phyloP scores from a whole-genome alignment of 208 protist species.

The Porcisia hertigi region DNA sequence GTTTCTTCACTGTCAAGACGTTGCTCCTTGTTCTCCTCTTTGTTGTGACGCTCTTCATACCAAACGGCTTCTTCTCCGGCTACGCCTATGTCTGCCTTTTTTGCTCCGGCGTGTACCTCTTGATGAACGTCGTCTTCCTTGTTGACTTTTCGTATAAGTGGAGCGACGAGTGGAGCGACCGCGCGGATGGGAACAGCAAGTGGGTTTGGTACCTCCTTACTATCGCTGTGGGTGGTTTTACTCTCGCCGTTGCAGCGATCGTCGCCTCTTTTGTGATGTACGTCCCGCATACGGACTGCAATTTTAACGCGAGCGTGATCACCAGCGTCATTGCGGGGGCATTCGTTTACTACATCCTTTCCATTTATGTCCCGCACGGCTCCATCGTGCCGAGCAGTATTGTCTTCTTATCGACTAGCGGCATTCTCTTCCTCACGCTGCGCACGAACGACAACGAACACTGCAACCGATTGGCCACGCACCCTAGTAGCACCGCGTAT shows the following conservation, averaged over 20 bases:
- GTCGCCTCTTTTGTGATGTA: conserved; percentile 76
- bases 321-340: conserved; percentile 76
- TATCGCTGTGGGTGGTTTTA: conserved; percentile 50
- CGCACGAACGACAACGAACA: conserved; percentile 48
- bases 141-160: conserved; percentile 95
- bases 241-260: conserved; percentile 46
- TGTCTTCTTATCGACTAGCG: conserved; percentile 89
- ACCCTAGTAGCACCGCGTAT: conserved; percentile 33
- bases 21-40: conserved; percentile 68
- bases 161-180: conserved; percentile 91
- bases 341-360: conserved; percentile 77
- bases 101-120: conserved; percentile 75
- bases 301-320: conserved; percentile 85
- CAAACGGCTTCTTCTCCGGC: conserved; percentile 80
- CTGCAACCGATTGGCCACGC: conserved; percentile 68
- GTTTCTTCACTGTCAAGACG: conserved; percentile 83
- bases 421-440: conserved; percentile 88
- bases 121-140: conserved; percentile 92
- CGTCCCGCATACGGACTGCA: conserved; percentile 80
- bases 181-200: conserved; percentile 77
- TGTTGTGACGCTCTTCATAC: conserved; percentile 77
- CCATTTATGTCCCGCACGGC: conserved; percentile 86
- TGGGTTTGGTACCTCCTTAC: conserved; percentile 88
- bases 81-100: conserved; percentile 90
- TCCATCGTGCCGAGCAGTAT: conserved; percentile 92